Conservation (phyloP, 163 green algal genomes). For the Volvox carteri region DNA sequence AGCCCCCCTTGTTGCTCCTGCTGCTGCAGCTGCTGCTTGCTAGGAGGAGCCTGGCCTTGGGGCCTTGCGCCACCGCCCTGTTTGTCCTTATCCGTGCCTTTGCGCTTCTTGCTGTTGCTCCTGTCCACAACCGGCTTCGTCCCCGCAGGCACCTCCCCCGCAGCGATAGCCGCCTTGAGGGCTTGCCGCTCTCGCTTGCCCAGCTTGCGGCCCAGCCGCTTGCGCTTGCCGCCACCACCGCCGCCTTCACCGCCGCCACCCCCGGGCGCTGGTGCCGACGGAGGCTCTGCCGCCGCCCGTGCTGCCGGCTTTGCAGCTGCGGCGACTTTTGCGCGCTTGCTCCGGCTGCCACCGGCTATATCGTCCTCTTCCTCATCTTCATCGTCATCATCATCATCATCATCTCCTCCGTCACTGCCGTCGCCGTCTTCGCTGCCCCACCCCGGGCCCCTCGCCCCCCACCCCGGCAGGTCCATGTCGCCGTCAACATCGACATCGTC, state of each 20-base stretch:
- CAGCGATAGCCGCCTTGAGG: conserved; percentile 17
- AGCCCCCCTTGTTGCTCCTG: not conserved
- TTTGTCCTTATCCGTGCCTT: not conserved
- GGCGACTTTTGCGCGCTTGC: not conserved
- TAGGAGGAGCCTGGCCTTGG: not conserved
- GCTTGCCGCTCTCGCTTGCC: conserved; percentile 45
- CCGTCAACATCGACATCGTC: no score
- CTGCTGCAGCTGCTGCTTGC: not conserved
- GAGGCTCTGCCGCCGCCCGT: not conserved
- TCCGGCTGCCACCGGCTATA: not conserved
- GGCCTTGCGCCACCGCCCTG: not conserved
- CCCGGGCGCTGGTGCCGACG: no score
- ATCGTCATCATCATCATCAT: not conserved
- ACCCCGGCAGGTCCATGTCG: no score
- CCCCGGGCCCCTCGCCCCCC: not conserved
- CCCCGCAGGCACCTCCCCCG: conserved; percentile 26
- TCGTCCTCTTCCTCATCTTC: not conserved
- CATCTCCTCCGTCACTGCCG: not conserved
- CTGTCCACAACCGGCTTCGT: conserved; percentile 39
- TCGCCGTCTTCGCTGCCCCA: not conserved
- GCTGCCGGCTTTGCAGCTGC: not conserved
- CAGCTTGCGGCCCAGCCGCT: conserved; percentile 26
- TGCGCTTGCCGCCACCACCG: conserved; percentile 29
- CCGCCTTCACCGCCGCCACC: not conserved
- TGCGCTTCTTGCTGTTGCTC: not conserved